These are phyloP conservation scores for Micractinium conductrix DNA, from an alignment of 139 green algal species.

Conservation along the genomic window DNA sequence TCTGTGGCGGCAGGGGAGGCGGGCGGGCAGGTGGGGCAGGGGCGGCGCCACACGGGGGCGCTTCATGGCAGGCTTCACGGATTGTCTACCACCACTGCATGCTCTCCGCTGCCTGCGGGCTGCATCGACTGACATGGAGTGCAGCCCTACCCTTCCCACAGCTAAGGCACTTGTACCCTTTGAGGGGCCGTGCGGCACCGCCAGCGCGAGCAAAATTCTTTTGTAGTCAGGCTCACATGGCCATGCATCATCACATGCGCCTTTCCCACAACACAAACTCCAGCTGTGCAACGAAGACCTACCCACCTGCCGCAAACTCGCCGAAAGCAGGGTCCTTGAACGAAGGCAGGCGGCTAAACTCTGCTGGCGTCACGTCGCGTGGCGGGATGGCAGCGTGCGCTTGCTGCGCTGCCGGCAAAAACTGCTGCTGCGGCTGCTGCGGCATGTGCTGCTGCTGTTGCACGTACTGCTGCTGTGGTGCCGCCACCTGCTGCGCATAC, in stretches of 20 bases:
- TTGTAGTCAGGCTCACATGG: background rate
- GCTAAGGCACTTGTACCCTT: background rate
- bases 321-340: conserved; percentile 15
- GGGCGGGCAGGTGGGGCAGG: background rate
- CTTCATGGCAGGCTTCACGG: background rate
- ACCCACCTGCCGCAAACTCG: conserved; percentile 9
- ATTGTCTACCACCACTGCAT: background rate
- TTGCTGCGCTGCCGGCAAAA: background rate
- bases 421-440: background rate
- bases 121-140: background rate
- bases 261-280: background rate
- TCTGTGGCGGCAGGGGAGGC: background rate
- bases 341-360: conserved; percentile 8
- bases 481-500: background rate
- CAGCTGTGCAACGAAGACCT: background rate
- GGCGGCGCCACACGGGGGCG: background rate
- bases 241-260: background rate
- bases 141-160: background rate
- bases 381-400: background rate
- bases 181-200: background rate
- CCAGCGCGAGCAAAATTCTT: background rate
- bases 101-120: background rate
- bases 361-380: background rate
- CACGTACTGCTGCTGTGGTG: background rate
- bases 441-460: background rate